Percentiles rank a stretch among this genome's conserved stretches.
These are phyloP conservation scores for Leccinum broughii DNA, from an alignment of 768 basidiomycete species.

Conservation along the genomic window DNA sequence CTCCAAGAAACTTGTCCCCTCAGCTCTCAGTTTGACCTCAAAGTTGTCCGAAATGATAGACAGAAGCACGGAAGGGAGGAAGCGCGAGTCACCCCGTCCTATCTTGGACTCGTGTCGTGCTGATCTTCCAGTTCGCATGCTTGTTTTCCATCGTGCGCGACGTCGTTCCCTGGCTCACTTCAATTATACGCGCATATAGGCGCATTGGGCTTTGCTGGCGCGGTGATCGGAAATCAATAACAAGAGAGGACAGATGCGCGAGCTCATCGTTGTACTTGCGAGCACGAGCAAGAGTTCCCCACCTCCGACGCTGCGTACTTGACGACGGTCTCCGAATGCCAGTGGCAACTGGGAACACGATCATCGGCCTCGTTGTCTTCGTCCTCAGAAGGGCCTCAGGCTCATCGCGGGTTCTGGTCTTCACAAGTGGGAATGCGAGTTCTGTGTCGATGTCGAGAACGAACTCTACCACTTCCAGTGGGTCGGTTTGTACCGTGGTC, in stretches of 20 bases:
- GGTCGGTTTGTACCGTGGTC: not conserved
- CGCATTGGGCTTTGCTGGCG: not conserved
- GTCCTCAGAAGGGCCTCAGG: too few relatives aligned
- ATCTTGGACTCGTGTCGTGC: constrained; percentile 6
- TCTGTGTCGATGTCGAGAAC: too few relatives aligned
- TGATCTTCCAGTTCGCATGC: constrained; percentile 13
- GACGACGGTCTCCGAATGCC: too few relatives aligned
- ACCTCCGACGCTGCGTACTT: constrained; percentile 47
- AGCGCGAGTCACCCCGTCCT: too few relatives aligned
- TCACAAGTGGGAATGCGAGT: too few relatives aligned
- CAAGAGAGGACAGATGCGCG: constrained; percentile 51
- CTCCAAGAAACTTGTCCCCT: too few relatives aligned
- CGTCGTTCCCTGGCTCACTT: not conserved
- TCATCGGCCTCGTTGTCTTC: too few relatives aligned
- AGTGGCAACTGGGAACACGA: too few relatives aligned
- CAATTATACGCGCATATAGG: too few relatives aligned
- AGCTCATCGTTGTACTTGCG: too few relatives aligned
- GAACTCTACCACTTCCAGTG: not conserved
- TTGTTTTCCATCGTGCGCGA: not conserved
- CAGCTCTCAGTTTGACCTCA: too few relatives aligned
- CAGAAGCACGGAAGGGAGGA: constrained; percentile 43
- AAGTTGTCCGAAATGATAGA: constrained; percentile 9
- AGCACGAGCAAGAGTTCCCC: constrained; percentile 42
- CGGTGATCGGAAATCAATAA: constrained; percentile 42
- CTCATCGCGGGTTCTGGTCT: too few relatives aligned